These are phyloP conservation scores for Cercospora canescens DNA, from an alignment of 2,329 filamentous ascomycete species.

Conservation along the genomic window DNA sequence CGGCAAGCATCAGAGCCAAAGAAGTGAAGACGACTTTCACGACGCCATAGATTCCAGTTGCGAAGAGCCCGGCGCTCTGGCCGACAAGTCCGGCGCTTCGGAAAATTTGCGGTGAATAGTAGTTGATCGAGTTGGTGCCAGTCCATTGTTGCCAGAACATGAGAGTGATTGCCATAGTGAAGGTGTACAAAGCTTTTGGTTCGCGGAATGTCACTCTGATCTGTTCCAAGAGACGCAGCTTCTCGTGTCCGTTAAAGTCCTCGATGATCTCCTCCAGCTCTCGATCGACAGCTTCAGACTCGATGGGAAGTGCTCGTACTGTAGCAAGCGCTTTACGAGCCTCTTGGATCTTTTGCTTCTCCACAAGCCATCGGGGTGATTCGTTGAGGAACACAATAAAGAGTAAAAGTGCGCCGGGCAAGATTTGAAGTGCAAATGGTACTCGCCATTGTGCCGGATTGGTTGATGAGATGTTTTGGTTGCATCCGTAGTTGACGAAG, in stretches of 20 bases:
- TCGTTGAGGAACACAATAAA: constrained; percentile 54
- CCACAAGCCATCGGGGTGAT: constrained; percentile 56
- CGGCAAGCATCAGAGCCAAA: constrained; percentile 46
- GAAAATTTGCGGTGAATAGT: constrained; percentile 49
- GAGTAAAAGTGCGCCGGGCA: constrained; percentile 53
- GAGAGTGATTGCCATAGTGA: constrained; percentile 44
- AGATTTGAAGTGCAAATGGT: constrained; percentile 54
- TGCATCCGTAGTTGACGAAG: constrained; percentile 56
- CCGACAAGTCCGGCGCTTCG: constrained; percentile 43
- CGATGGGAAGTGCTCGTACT: constrained; percentile 39
- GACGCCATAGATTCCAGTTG: constrained; percentile 49
- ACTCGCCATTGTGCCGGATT: constrained; percentile 55
- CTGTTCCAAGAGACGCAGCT: constrained; percentile 41
- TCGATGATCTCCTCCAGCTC: constrained; percentile 48
- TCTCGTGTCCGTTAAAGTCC: constrained; percentile 46
- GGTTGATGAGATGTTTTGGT: constrained; percentile 43
- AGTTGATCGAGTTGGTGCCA: constrained; percentile 40
- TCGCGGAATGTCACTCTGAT: constrained; percentile 40
- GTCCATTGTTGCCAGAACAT: constrained; percentile 43
- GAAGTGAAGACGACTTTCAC: constrained; percentile 48
- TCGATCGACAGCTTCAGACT: constrained; percentile 39
- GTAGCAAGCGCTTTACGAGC: constrained; percentile 44
- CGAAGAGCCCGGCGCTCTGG: constrained; percentile 44
- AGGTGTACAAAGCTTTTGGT: constrained; percentile 43
- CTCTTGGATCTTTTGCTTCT: constrained; percentile 49